These are phyloP conservation scores for Phytophthora gonapodyides DNA, from an alignment of 352 stramenopile genomes.

Conservation along the genomic window DNA sequence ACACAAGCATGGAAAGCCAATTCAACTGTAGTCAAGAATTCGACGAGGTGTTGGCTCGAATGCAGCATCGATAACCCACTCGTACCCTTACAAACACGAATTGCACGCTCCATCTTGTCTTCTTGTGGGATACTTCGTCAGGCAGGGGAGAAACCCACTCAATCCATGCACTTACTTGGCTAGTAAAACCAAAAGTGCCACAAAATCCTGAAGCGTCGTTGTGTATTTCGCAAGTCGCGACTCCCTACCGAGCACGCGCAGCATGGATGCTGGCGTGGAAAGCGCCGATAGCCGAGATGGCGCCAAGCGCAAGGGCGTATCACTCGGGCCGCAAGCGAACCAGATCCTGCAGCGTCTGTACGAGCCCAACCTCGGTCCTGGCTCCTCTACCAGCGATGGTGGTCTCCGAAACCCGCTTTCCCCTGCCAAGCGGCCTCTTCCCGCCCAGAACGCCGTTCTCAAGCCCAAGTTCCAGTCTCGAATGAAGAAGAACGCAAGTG, in stretches of 20 bases:
- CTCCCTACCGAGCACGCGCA: neutral
- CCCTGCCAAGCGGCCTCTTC: constrained; percentile 6
- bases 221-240: too few relatives aligned
- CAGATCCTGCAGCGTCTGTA: constrained; percentile 75
- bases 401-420: constrained; percentile 5
- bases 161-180: too few relatives aligned
- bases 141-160: too few relatives aligned
- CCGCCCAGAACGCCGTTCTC: constrained; percentile 25
- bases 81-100: too few relatives aligned
- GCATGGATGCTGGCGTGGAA: constrained; percentile 8
- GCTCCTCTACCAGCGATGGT: constrained; percentile 2
- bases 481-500: constrained; percentile 57
- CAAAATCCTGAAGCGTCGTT: too few relatives aligned
- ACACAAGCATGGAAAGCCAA: too few relatives aligned
- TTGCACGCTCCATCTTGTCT: too few relatives aligned
- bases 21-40: too few relatives aligned
- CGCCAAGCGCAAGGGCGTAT: constrained; percentile 53
- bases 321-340: constrained; percentile 55
- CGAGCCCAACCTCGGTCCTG: constrained; percentile 59
- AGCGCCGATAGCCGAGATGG: constrained; percentile 43
- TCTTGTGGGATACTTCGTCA: too few relatives aligned
- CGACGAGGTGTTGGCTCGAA: too few relatives aligned
- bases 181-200: neutral
- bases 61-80: too few relatives aligned
- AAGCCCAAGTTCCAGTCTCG: constrained; percentile 49